These are phyloP conservation scores for Tetrapisispora arboricola DNA, from an alignment of 805 yeast species.

Conservation along the genomic window DNA sequence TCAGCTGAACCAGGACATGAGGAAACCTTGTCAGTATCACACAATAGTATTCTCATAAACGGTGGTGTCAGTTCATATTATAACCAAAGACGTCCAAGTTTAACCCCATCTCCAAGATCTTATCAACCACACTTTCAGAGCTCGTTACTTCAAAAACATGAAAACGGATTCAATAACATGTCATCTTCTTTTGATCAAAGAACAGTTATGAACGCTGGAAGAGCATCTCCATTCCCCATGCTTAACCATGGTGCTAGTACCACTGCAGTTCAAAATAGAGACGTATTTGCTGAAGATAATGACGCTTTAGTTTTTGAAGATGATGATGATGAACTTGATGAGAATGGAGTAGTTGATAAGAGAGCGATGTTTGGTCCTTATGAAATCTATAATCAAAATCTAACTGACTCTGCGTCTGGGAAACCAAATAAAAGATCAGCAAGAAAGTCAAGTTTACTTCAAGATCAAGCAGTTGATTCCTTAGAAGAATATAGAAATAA, in stretches of 20 bases:
- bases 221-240: slow-evolving; percentile 8
- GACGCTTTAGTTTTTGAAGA: slow-evolving; percentile 27
- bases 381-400: slow-evolving; percentile 9
- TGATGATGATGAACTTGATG: slow-evolving; percentile 14
- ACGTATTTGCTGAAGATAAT: slow-evolving; percentile 22
- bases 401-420: not conserved
- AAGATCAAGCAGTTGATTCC: slow-evolving; percentile 28
- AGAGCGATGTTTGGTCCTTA: slow-evolving; percentile 13
- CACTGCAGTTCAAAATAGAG: slow-evolving; percentile 21
- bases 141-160: not conserved
- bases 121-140: not conserved
- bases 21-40: slow-evolving; percentile 16
- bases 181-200: not conserved
- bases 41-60: slow-evolving; percentile 14
- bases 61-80: slow-evolving; percentile 4
- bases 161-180: not conserved
- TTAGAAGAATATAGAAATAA: slow-evolving; percentile 30
- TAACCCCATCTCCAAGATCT: slow-evolving; percentile 3
- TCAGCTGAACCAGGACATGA: slow-evolving; percentile 14
- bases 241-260: slow-evolving; percentile 19
- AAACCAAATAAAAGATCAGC: slow-evolving; percentile 5
- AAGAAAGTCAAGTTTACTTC: slow-evolving; percentile 24
- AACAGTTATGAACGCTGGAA: not conserved
- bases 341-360: not conserved
- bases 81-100: slow-evolving; percentile 7